phyloP scores from a whole-genome alignment of 164 flowering plant genomes.

The Stephania cephalantha region DNA sequence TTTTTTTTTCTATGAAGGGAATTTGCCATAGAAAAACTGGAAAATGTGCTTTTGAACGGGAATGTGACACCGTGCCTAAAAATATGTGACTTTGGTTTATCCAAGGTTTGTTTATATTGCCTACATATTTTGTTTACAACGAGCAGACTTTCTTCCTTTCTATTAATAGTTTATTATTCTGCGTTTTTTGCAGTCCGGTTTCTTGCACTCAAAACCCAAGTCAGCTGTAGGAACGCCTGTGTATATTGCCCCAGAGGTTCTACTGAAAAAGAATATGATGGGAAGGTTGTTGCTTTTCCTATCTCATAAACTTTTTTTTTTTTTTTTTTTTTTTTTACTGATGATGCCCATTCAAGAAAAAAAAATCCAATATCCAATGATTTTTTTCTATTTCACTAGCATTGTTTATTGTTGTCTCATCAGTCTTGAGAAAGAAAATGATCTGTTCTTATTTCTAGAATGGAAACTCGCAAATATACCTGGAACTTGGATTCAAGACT shows the following conservation, averaged over 20 bases:
- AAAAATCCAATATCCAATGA: too few relatives aligned
- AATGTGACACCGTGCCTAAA: conserved; percentile 44
- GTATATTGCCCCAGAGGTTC: not conserved
- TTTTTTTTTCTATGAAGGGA: conserved; percentile 29
- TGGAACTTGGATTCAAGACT: not conserved
- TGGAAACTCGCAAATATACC: not conserved
- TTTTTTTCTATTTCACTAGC: too few relatives aligned
- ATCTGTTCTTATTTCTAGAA: too few relatives aligned
- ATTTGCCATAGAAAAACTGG: conserved; percentile 59
- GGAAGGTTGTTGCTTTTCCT: not conserved
- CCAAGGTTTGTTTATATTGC: conserved; percentile 32
- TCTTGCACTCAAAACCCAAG: conserved; percentile 1
- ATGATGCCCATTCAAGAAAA: not conserved
- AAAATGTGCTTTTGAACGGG: conserved; percentile 54
- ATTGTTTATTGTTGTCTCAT: too few relatives aligned
- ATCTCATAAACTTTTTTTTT: too few relatives aligned
- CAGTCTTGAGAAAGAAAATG: too few relatives aligned
- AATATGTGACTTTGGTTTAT: conserved; percentile 59
- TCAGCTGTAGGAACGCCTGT: not conserved
- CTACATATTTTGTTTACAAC: not conserved
- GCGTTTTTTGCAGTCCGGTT: not conserved
- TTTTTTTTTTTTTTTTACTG: too few relatives aligned
- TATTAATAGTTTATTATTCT: not conserved
- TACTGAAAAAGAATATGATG: not conserved
- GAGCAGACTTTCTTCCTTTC: not conserved